These are phyloP conservation scores for Epichloe sibirici DNA, from an alignment of 2,329 filamentous ascomycete genomes.

Conservation along the genomic window DNA sequence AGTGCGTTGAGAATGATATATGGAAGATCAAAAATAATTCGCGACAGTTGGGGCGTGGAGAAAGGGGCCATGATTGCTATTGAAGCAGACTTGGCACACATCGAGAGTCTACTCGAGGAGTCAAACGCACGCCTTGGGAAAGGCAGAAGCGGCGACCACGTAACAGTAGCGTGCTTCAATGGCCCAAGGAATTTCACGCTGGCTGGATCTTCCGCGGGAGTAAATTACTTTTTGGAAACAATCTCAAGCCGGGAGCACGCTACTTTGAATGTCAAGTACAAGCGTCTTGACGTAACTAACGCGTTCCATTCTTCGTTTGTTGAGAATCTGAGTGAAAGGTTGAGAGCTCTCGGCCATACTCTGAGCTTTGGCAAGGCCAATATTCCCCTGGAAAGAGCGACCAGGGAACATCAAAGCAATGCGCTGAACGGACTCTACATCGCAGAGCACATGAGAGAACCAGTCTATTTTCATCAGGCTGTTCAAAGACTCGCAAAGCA, in stretches of 20 bases:
- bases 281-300: conserved; percentile 31
- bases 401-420: neutral
- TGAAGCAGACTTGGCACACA: conserved; percentile 15
- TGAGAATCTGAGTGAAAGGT: conserved; percentile 18
- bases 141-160: conserved; percentile 8
- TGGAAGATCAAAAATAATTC: conserved; percentile 18
- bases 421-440: conserved; percentile 10
- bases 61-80: conserved; percentile 27
- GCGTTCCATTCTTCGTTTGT: conserved; percentile 34
- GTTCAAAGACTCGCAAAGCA: conserved; percentile 23
- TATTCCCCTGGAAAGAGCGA: conserved; percentile 7
- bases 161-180: conserved; percentile 34
- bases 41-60: conserved; percentile 22
- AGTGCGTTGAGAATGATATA: conserved; percentile 20
- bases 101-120: conserved; percentile 1
- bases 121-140: conserved; percentile 8
- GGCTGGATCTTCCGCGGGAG: conserved; percentile 19
- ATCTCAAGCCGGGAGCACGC: neutral
- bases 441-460: conserved; percentile 26
- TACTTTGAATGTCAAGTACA: conserved; percentile 14
- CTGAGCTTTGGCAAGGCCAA: conserved; percentile 1
- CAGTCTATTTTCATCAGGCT: conserved; percentile 33
- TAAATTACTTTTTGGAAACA: neutral
- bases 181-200: conserved; percentile 29
- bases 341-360: conserved; percentile 14